Conservation (phyloP, 495 filamentous ascomycete species). For the Penicillium waksmanii region DNA sequence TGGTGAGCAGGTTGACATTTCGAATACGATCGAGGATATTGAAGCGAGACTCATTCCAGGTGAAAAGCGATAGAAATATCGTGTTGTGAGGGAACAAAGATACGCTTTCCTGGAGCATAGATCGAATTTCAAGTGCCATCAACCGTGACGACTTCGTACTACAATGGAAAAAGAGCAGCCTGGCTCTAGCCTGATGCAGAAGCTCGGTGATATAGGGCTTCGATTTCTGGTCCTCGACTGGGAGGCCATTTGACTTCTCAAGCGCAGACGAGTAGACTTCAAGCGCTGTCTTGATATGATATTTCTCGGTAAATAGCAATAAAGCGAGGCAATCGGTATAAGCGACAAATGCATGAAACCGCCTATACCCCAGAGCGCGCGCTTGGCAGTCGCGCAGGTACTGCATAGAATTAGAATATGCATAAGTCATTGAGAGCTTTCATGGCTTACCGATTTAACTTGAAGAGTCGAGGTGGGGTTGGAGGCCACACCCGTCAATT, state of each 20-base stretch:
- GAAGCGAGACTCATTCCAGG: constrained; percentile 69
- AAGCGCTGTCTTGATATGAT: constrained; percentile 37
- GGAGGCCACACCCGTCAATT: constrained; percentile 10
- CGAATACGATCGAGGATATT: constrained; percentile 75
- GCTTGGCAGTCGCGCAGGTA: constrained; percentile 60
- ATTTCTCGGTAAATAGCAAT: constrained; percentile 61
- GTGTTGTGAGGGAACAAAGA: constrained; percentile 74
- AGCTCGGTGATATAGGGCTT: constrained; percentile 51
- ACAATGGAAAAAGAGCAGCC: constrained; percentile 65
- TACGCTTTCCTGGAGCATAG: constrained; percentile 61
- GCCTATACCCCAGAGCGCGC: constrained; percentile 53
- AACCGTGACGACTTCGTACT: constrained; percentile 49
- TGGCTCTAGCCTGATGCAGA: constrained; percentile 66
- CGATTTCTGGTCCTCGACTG: constrained; percentile 33
- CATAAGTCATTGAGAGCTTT: too few species aligned
- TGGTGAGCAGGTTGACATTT: constrained; percentile 34
- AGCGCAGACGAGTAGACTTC: constrained; percentile 57
- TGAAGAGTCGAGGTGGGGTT: constrained; percentile 55
- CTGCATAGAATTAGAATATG: constrained; percentile 36
- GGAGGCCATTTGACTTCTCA: constrained; percentile 38
- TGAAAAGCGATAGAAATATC: constrained; percentile 71
- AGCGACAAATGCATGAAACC: constrained; percentile 48
- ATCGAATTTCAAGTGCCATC: constrained; percentile 65
- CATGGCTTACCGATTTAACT: constrained; percentile 49
- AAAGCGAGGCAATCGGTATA: constrained; percentile 65